Base-by-base conservation (phyloP, 495 filamentous ascomycete genomes). In the Achaetomiella virescens region DNA sequence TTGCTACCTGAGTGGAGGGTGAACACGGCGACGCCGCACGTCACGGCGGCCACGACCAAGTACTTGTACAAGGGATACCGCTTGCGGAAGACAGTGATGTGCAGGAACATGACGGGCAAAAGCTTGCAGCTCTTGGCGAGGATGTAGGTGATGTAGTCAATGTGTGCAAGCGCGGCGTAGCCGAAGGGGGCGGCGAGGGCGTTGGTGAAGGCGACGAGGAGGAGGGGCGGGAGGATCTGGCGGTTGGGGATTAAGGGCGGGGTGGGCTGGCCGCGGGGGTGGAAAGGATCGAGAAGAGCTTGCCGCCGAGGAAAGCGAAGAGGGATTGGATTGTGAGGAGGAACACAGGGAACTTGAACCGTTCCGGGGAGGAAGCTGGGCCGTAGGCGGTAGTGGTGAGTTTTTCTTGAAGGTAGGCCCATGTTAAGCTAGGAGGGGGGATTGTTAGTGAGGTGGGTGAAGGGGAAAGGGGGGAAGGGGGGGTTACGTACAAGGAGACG, bases 141-240 rank as follows among this genome's bases (percentile, higher is more conserved):
- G 70, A 97, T 92, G 76, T 91, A 98, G 20, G 93, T 98, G 66
- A 98, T 87, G 78, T 97, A 98, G 80, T 97, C 93, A 75, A 97
- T 92, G 70, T 98, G 92, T 36, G 84, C 81, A 42, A 98, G 85
- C 44, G 83, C 85, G 41, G 92, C 91, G 73, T 98, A 98, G 60
- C 93, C 93, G 62, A 98, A 97, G 27, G 93, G 93, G 6, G 85
- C 88, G 18, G 92, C 89, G 56, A 98, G 88, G 1, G 89, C 88
- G 59, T 84, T 87, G 21, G 88, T 95, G 44, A 96, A 72, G 61
- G 90, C 87, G 52, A 98, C 90, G 43, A 97, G 83, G 48, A 89
- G 62, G 18, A 98, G 77, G n/a, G 91, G 89, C 29, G 80, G 68
- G 33, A 96, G 68, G 63, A 97, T 92, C 27, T 74, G 67, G 54